Evolutionary conservation across 129 eudicot genomes (phyloP).

Genomic region (Chrysanthemum seticuspe): DNA sequence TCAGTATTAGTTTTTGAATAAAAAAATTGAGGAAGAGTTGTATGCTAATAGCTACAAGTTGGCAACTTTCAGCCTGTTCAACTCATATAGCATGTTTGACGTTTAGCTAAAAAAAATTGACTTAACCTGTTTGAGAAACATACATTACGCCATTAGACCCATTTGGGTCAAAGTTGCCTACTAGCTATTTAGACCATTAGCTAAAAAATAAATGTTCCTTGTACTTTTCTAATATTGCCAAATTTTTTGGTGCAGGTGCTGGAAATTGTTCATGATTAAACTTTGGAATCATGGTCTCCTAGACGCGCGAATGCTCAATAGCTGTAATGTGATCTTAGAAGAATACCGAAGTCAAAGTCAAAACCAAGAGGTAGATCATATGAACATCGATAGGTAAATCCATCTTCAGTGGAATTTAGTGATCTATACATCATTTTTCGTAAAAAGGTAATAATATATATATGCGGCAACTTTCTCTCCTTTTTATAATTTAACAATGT

Average conservation of each 20-base stretch:
- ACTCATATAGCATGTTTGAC: no score
- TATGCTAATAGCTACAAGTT: no score
- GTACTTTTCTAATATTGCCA: not conserved
- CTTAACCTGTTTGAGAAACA: no score
- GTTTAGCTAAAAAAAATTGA: no score
- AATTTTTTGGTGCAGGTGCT: slow-evolving; percentile 55
- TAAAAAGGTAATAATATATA: slow-evolving; percentile 11
- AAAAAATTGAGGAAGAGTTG: no score
- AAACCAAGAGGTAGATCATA: slow-evolving; percentile 39
- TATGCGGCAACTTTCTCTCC: not conserved
- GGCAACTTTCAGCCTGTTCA: no score
- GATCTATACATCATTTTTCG: slow-evolving; percentile 8
- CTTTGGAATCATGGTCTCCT: slow-evolving; percentile 95
- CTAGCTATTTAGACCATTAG: not conserved
- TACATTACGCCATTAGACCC: not conserved
- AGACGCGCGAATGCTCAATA: slow-evolving; percentile 76
- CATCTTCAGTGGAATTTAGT: slow-evolving; percentile 8
- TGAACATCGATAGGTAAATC: slow-evolving; percentile 20
- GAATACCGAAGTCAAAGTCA: slow-evolving; percentile 44
- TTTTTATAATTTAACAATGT: slow-evolving; percentile 9
- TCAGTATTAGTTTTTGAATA: no score
- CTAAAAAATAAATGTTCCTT: not conserved
- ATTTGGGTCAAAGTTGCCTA: not conserved
- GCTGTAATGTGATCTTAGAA: slow-evolving; percentile 64
- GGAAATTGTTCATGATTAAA: slow-evolving; percentile 85